Evolutionary conservation across 495 filamentous ascomycete species (phyloP).

Genomic region (Chaetomium fimeti): DNA sequence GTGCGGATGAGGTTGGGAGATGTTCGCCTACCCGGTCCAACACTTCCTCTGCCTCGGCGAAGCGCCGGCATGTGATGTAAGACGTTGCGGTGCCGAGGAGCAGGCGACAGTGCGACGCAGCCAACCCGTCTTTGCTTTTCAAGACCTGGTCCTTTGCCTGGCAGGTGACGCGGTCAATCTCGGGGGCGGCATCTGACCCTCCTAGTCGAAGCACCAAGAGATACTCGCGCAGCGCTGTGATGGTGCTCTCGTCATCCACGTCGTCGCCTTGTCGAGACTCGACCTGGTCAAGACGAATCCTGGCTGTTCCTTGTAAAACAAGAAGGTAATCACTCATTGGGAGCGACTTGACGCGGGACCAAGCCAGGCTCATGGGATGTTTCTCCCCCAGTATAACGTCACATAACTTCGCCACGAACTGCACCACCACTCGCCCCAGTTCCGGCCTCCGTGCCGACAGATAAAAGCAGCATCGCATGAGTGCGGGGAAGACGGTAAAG

Average conservation of each 20-base stretch:
- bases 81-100: constrained; percentile 21
- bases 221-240: constrained; percentile 23
- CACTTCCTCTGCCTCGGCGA: constrained; percentile 16
- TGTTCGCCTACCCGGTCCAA: constrained; percentile 10
- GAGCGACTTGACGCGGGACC: constrained; percentile 20
- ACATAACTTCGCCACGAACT: constrained; percentile 26
- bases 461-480: constrained; percentile 23
- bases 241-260: constrained; percentile 9
- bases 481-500: constrained; percentile 18
- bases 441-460: constrained; percentile 15
- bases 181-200: constrained; percentile 3
- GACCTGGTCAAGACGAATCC: constrained; percentile 24
- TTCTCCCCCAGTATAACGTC: constrained; percentile 20
- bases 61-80: constrained; percentile 17
- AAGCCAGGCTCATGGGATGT: constrained; percentile 25
- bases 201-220: constrained; percentile 19
- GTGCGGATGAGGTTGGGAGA: neutral
- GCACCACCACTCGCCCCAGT: constrained; percentile 14
- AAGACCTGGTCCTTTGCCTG: constrained; percentile 1
- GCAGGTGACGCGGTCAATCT: constrained; percentile 20
- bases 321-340: constrained; percentile 15
- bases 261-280: constrained; percentile 9
- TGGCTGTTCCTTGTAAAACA: constrained; percentile 19
- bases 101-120: constrained; percentile 20
- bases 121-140: neutral